Base-by-base conservation (phyloP, 2,329 filamentous ascomycete species). In the Colletotrichum destructivum region DNA sequence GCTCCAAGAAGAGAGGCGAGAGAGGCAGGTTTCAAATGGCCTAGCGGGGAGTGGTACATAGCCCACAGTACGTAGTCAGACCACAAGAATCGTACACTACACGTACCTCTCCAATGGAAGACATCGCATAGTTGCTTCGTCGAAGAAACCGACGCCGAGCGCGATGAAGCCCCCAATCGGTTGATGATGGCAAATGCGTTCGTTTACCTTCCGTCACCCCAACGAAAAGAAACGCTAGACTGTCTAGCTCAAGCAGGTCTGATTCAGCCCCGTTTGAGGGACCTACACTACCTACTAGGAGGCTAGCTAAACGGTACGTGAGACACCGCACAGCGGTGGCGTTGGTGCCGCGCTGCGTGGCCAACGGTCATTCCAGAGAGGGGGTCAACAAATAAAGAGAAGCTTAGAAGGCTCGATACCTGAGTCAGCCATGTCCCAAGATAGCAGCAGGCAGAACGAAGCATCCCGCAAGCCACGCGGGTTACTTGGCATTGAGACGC, bases 271-370 rank as follows among this genome's bases (percentile, higher is more conserved):
- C 46, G 15, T 26, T 42, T 31, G n/a, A 52, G 59, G 23, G 8
- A 31, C 13, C 54, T 57, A 38, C 35, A 38, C 35, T 11, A 35
- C 31, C 31, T 35, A 38, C 35, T 38, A 12, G 35, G 35, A 38
- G 35, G 60, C 46, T 62, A 52, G 60, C 47, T 23, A 35, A 52
- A 40, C 60, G 47, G 60, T 12, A 35, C 31, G 26, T 42, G 60
- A 62, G 46, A 12, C 38, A 57, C 55, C 31, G 21, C n/a, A 23
- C 13, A 13, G 42, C 3, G 9, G 31, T 51, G 46, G 47, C 46
- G 31, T 38, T 38, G 46, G 44, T 62, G 35, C 46, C 46, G 60
- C 46, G 31, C 60, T n/a, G 60, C 60, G 60, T 62, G 60, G 60
- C 60, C 42, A 62, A 62, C 60, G 52, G 60, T 62, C 26, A 35